Evolutionary conservation across 768 basidiomycete species (phyloP), one percentile per base, ranked within the genome.

Genomic region (Crepidotus variabilis): DNA sequence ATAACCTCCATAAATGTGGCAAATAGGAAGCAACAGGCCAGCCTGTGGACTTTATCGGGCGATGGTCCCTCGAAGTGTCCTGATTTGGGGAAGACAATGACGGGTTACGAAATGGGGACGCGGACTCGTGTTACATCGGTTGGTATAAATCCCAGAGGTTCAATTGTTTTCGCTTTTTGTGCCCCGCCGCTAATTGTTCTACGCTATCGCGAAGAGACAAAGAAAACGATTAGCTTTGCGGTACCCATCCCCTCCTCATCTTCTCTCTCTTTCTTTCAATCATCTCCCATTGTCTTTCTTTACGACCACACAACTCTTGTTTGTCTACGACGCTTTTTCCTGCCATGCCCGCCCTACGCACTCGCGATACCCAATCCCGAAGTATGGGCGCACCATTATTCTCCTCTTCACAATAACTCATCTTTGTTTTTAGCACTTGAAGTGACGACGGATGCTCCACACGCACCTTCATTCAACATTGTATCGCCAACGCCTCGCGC

Each of bases 331-430:
- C 71, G 71, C 70, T 69, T 60, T 60, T 57, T 69, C 68, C 67
- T 64, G 84, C 81, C 79, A 90, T 90, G 88, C 88, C 88, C 71
- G 86, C 86, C 51, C 77, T 84, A 67, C 87, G 88, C 75, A 89
- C 87, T 69, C 86, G 86, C 78, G 86, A 88, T 78, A 85, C 80
- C 78, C 80, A 77, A 61, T 71, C 79, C 68, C 72, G 73, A 71
- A 71, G 78, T 78, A 63, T 66, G 77, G 73, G 33, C 36, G 57
- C 36, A 34, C 13, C 34, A 48, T 57, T 51, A 28, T 53, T 35
- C 43, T 56, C 52, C 39, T 51, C 20, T 33, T 48, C 14, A 33
- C 51, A 49, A 47, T 46, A 34, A 55, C 54, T 43, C 50, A 58
- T 62, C 63, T 53, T 58, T 57, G 32, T 52, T 52, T 55, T 16